Base-by-base conservation (phyloP, 225 moss, liverwort and hornwort species). In the Ulota crispa region DNA sequence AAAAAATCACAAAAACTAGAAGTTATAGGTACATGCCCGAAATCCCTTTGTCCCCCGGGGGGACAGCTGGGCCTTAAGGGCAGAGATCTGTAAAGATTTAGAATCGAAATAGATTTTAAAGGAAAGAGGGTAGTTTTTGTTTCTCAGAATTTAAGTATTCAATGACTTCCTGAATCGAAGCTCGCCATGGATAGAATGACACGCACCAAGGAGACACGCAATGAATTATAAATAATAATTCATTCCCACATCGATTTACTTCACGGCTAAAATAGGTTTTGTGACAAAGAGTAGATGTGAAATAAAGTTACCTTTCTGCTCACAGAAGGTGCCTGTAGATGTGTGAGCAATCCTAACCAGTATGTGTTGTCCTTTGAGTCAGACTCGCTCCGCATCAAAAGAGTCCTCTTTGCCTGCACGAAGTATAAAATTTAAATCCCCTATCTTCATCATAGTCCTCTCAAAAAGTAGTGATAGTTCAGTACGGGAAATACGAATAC, bases 361-460 rank as follows among this genome's bases (percentile, higher is more conserved):
- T 96, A 99, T 6, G 99, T 96, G 37, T 99, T 99, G 87, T 99
- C 99, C 85, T 96, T 99, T 1, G 96, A 96, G 73, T 99, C 99
- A 47, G 99, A 96, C 56, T 99, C 99, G 64, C 96, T 96, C 67
- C 99, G 89, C 96, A 99, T 96, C 86, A 99, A 79, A 55, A 99
- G 86, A 47, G 99, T 99, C 87, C 99, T 89, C 88, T 96, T 99
- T 63, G 99, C 98, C 98, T 99, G 92, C 83, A 90, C 70, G 54
- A 82, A 67, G 1, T 21, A 32, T 43, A 41, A n/a, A 56, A 70
- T 64, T 83, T 45, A 34, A 75, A 16, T 31, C 68, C 26, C 21
- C 27, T 12, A 45, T 72, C 47, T 61, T 67, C 41, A 65, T 28
- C 12, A 52, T 50, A 28, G 55, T 36, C 19, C 39, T 64, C 64